Evolutionary conservation across 768 basidiomycete genomes (phyloP).

Genomic region (Fomitopsis pulvina): DNA sequence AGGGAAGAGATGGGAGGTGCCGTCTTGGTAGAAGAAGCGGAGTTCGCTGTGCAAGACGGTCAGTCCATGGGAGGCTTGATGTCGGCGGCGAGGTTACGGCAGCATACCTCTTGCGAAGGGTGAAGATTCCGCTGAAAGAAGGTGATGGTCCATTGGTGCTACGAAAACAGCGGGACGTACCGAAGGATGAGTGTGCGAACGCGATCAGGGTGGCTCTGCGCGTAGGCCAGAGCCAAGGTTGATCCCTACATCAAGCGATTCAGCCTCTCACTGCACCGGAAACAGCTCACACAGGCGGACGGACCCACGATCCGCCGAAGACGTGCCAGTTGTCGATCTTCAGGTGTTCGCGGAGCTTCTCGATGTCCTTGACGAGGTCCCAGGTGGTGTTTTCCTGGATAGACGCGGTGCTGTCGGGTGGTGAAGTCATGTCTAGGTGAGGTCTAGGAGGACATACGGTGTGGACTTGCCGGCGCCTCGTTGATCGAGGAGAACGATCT

Average conservation of each 20-base stretch:
- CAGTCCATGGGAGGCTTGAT: background rate
- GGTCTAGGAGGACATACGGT: conserved; percentile 46
- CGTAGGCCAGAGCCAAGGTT: conserved; percentile 79
- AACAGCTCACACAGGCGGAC: no score
- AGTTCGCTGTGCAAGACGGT: conserved; percentile 47
- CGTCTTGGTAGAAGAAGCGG: conserved; percentile 89
- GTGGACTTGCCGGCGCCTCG: conserved; percentile 83
- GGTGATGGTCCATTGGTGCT: background rate
- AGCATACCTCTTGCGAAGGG: conserved; percentile 66
- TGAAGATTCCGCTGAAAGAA: conserved; percentile 72
- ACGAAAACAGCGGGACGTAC: conserved; percentile 27
- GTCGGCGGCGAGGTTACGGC: background rate
- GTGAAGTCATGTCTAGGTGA: background rate
- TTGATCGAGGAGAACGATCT: conserved; percentile 89
- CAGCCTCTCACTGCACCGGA: no score
- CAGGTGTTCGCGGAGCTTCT: conserved; percentile 71
- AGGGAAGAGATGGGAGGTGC: conserved; percentile 75
- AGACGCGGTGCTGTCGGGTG: conserved; percentile 4
- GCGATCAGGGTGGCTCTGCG: conserved; percentile 76
- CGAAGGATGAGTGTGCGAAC: conserved; percentile 76
- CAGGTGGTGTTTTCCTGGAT: conserved; percentile 89
- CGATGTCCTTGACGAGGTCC: conserved; percentile 89
- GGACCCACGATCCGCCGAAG: conserved; percentile 90
- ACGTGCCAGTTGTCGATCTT: conserved; percentile 86
- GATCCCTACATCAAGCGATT: conserved; percentile 52